A percentile compares a stretch with the other conserved stretches of the same genome.
Evolutionary conservation across 352 stramenopile species (phyloP).

Genomic region (Globisporangium spinosum): DNA sequence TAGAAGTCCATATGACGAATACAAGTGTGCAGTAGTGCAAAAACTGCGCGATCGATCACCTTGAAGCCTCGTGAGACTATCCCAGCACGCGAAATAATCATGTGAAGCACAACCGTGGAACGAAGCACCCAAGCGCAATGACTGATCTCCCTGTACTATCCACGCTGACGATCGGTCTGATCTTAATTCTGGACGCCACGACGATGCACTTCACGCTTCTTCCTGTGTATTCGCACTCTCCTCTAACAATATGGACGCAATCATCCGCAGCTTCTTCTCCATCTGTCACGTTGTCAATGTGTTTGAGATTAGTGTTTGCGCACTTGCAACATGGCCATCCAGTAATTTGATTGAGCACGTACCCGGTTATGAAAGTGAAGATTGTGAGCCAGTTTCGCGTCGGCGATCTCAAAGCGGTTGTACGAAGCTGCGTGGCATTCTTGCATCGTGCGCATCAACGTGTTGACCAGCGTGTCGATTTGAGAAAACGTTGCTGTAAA

Average conservation of each 20-base stretch:
- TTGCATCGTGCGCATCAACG: conserved; percentile 6
- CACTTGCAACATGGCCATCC: neutral
- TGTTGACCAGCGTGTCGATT: conserved; percentile 8
- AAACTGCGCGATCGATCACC: neutral
- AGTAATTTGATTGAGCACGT: neutral
- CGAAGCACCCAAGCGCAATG: neutral
- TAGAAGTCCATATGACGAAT: neutral
- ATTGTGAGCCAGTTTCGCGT: conserved; percentile 7
- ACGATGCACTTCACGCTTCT: conserved; percentile 1
- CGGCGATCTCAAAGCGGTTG: conserved; percentile 8
- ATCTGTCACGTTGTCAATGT: neutral
- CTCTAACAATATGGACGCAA: conserved; percentile 10
- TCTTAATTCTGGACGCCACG: neutral
- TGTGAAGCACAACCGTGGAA: neutral
- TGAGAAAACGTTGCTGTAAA: conserved; percentile 8
- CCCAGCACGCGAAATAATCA: neutral
- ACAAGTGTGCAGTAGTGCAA: neutral
- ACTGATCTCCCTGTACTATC: neutral
- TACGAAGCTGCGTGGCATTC: conserved; percentile 5
- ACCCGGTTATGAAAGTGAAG: conserved; percentile 10
- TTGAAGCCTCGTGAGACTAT: neutral
- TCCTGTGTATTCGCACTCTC: conserved; percentile 1
- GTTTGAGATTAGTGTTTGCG: neutral
- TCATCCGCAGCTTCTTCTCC: conserved; percentile 13
- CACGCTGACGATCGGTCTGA: neutral